These are phyloP conservation scores for Chaetomiaceae sp. DNA, from an alignment of 2,329 filamentous ascomycete species.

Conservation along the genomic window DNA sequence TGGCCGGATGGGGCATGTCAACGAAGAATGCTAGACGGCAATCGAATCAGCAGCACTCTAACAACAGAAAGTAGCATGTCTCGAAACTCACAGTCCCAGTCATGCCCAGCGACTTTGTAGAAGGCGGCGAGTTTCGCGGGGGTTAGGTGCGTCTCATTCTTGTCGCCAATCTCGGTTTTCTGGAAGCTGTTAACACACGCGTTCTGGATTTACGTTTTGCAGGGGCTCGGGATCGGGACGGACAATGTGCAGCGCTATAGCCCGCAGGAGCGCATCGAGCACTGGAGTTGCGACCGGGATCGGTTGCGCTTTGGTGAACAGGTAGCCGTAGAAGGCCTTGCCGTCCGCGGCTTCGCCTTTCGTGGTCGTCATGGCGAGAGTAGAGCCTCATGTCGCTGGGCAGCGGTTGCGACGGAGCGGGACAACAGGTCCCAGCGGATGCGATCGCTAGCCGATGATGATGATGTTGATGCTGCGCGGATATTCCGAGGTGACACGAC, in stretches of 20 bases:
- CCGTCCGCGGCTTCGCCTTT: constrained; percentile 20
- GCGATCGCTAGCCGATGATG: neutral
- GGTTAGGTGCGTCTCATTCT: constrained; percentile 46
- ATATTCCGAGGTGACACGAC: constrained; percentile 6
- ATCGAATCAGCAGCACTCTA: constrained; percentile 9
- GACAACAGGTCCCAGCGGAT: neutral
- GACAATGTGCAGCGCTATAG: constrained; percentile 66
- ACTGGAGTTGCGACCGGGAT: constrained; percentile 50
- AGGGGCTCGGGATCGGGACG: constrained; percentile 27
- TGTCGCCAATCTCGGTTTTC: constrained; percentile 55
- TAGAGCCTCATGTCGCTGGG: constrained; percentile 8
- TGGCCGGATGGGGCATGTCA: constrained; percentile 61
- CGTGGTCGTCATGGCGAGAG: constrained; percentile 24
- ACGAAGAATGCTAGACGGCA: constrained; percentile 58
- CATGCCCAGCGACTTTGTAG: constrained; percentile 66
- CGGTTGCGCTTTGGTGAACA: constrained; percentile 61
- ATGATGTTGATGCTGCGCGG: too few species aligned
- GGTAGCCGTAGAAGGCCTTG: constrained; percentile 54
- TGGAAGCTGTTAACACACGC: constrained; percentile 28
- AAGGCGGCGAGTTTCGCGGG: constrained; percentile 69
- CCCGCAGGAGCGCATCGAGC: constrained; percentile 61
- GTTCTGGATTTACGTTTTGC: neutral
- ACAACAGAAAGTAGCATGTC: neutral
- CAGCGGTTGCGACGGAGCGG: neutral
- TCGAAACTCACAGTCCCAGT: constrained; percentile 58